Evolutionary conservation across 2,329 filamentous ascomycete genomes (phyloP).

Genomic region (Scolecobasidium constrictum): DNA sequence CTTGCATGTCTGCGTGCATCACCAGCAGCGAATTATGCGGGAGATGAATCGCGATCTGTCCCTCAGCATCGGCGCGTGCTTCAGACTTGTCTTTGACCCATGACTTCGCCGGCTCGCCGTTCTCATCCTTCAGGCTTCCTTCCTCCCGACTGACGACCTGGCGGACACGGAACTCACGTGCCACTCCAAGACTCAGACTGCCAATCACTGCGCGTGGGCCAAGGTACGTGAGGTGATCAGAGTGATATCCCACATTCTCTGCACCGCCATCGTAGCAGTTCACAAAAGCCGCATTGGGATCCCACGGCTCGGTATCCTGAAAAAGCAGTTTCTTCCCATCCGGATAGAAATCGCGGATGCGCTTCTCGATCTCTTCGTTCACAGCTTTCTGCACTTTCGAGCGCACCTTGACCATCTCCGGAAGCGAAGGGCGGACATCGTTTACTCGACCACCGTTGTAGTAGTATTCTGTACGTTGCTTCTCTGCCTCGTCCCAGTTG

Average conservation of each 20-base stretch:
- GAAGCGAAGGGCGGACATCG: slow-evolving; percentile 66
- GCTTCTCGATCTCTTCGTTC: slow-evolving; percentile 62
- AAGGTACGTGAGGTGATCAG: slow-evolving; percentile 86
- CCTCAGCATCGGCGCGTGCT: slow-evolving; percentile 50
- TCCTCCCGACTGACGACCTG: slow-evolving; percentile 53
- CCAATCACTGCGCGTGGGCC: slow-evolving; percentile 84
- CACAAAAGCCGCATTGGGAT: slow-evolving; percentile 82
- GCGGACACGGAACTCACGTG: slow-evolving; percentile 85
- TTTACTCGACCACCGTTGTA: slow-evolving; percentile 73
- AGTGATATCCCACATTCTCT: slow-evolving; percentile 79
- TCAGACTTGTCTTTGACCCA: slow-evolving; percentile 23
- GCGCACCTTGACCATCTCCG: slow-evolving; percentile 61
- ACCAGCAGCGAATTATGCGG: slow-evolving; percentile 88
- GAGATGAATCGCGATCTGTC: slow-evolving; percentile 85
- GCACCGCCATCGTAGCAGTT: slow-evolving; percentile 82
- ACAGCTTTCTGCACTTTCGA: slow-evolving; percentile 62
- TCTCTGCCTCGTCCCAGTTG: slow-evolving; percentile 54
- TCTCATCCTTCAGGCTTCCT: slow-evolving; percentile 17
- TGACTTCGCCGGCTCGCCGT: slow-evolving; percentile 12
- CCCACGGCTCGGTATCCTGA: slow-evolving; percentile 65
- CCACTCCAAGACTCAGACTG: slow-evolving; percentile 79
- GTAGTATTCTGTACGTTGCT: slow-evolving; percentile 68
- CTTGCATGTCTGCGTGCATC: slow-evolving; percentile 98
- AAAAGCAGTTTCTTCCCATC: slow-evolving; percentile 62
- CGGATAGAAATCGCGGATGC: slow-evolving; percentile 60